Base-by-base conservation (phyloP, 108 stramenopile species). In the Epithemia pelagica region DNA sequence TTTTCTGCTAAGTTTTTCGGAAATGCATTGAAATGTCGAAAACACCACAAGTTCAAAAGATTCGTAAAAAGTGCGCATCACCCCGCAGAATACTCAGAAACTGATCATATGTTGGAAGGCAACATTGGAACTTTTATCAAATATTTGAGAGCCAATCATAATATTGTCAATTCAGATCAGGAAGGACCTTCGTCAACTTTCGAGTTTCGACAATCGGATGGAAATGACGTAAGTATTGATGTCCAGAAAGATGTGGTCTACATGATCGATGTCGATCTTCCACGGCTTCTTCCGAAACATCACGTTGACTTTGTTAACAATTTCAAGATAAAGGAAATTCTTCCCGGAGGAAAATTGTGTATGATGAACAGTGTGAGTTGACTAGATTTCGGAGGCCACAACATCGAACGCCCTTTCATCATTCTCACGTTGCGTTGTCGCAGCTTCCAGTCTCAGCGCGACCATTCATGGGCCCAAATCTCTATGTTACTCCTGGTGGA, bases 391-490 rank as follows among this genome's bases (percentile, higher is more conserved):
- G 15, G n/a, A n/a, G n/a, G n/a, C n/a, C n/a, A n/a, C n/a, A n/a
- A n/a, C n/a, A n/a, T n/a, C n/a, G n/a, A n/a, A n/a, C n/a, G n/a
- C n/a, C n/a, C n/a, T n/a, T n/a, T n/a, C n/a, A n/a, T n/a, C n/a
- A n/a, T 58, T 7, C 56, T 27, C 56, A 26, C 26, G 28, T 19
- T 1, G 30, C 0, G 1, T 23, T 67, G 7, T 52, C 1, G 1
- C 52, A 31, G 67, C 30, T 53, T 22, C 25, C 66, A 28, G 31
- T 37, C 23, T 68, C 63, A 33, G 82, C 78, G 1, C 37, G 82
- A 55, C 88, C 88, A 8, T 87, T 89, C 67, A 93, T 90, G 92
- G 92, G 92, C 0, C 92, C 92, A 24, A 92, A 92, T 58, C 33
- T 92, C 28, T 91, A 91, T 63, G 64, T 86, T 0, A 86, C 85